These are phyloP conservation scores for Lunasporangiospora selenospora DNA, from an alignment of 192 early-diverging fungal species.

Conservation along the genomic window DNA sequence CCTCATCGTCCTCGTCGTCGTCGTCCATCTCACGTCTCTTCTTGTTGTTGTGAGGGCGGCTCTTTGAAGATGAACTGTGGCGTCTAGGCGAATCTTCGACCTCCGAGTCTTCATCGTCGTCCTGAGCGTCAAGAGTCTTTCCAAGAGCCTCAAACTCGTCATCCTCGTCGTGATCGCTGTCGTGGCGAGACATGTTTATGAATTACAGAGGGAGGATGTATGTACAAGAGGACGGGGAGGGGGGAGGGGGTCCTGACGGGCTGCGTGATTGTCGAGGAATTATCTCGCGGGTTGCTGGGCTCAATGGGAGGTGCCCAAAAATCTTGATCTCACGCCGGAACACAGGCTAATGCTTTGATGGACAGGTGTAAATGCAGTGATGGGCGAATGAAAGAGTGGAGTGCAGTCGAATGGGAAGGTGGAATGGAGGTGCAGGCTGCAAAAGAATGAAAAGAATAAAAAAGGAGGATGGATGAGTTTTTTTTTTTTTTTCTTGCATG, in stretches of 20 bases:
- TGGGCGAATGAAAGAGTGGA: neutral
- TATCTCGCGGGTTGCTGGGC: too few species aligned
- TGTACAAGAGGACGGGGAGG: neutral
- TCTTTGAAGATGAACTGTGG: conserved; percentile 10
- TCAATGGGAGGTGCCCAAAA: too few species aligned
- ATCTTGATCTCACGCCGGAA: too few species aligned
- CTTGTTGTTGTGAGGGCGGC: conserved; percentile 2
- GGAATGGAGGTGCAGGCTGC: neutral
- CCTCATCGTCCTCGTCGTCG: conserved; percentile 51
- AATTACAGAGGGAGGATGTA: neutral
- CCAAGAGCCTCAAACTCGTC: conserved; percentile 44
- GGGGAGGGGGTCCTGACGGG: neutral
- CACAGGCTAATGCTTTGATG: too few species aligned
- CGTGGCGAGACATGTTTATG: conserved; percentile 27
- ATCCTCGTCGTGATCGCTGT: conserved; percentile 49
- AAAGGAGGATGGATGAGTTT: too few species aligned
- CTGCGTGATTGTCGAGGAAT: neutral
- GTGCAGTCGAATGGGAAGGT: conserved; percentile 2
- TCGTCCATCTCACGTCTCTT: conserved; percentile 33
- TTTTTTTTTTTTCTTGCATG: too few species aligned
- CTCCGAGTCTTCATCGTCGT: conserved; percentile 41
- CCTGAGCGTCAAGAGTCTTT: conserved; percentile 16
- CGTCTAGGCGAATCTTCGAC: conserved; percentile 21
- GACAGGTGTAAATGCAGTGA: neutral
- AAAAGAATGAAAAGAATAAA: too few species aligned